Base-by-base conservation (phyloP, 106 monocot species). In the Phalaenopsis aphrodite region DNA sequence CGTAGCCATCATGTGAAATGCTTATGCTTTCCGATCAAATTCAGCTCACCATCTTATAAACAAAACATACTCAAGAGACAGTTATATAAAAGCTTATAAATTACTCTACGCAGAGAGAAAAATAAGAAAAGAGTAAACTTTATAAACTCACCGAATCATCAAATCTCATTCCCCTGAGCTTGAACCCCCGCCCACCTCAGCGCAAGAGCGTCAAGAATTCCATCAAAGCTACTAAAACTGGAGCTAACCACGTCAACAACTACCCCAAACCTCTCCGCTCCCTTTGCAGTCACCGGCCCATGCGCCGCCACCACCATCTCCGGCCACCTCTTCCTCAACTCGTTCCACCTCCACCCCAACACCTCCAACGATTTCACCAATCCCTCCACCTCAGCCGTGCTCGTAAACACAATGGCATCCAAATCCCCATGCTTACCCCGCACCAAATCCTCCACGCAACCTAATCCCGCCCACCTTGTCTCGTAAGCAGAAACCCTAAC, bases 341-440 rank as follows among this genome's bases (percentile, higher is more conserved):
- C 56, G 55, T 21, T 41, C 90, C 90, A 90, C 36, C 74, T 52
- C 87, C 80, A 87, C 72, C 85, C 87, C 46, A 84, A 55, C 30
- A 18, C 68, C 69, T 81, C 78, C 85, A 90, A 55, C 43, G 83
- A 81, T 81, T 84, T 90, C 37, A 90, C 42, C 64, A 90, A 45
- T 36, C 90, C 90, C 48, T 90, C 90, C 75, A 85, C 90, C 79
- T 90, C 90, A 42, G 90, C 85, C 41, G 90, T 81, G 81, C 90
- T 90, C 58, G 90, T 90, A 76, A 90, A 90, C 36, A 90, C 49
- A 11, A 90, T 42, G n/a, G 87, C 85, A 77, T 90, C 87, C 79
- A 85, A 37, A 21, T 79, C 38, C 12, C 37, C 75, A 12, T 52
- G 14, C 52, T 52, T 52, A 10, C 52, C 52, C 52, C 52, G 52